These are phyloP conservation scores for Ustilago crameri DNA, from an alignment of 1,284 basidiomycete genomes.

Conservation along the genomic window DNA sequence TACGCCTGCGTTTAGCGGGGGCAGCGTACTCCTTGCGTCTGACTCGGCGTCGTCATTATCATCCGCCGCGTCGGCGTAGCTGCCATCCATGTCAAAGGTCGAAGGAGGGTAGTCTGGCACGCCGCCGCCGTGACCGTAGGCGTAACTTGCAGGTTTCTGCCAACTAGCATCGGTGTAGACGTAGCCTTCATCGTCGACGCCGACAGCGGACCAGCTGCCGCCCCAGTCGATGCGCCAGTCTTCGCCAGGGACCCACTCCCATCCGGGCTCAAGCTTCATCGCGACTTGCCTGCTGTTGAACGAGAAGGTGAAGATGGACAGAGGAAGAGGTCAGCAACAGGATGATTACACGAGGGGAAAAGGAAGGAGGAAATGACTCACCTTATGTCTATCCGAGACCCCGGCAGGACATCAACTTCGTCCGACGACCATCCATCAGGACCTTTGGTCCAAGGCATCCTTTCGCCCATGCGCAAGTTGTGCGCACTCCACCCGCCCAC, in stretches of 20 bases:
- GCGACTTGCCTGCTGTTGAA: constrained; percentile 57
- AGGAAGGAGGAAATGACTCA: constrained; percentile 18
- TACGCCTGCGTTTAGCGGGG: constrained; percentile 38
- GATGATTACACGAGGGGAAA: not conserved
- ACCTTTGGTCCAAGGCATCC: constrained; percentile 61
- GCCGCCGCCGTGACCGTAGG: constrained; percentile 59
- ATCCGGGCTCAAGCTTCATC: constrained; percentile 60
- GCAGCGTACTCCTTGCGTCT: constrained; percentile 33
- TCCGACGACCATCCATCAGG: constrained; percentile 59
- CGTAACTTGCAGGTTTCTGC: constrained; percentile 62
- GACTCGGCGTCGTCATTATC: constrained; percentile 18
- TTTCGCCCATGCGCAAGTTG: constrained; percentile 49
- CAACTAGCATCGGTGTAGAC: constrained; percentile 65
- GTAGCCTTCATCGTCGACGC: constrained; percentile 63
- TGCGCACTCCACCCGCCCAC: constrained; percentile 52
- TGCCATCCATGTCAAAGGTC: constrained; percentile 33
- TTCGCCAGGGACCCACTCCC: constrained; percentile 64
- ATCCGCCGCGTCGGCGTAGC: constrained; percentile 16
- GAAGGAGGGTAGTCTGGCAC: constrained; percentile 40
- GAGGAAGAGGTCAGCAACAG: constrained; percentile 34
- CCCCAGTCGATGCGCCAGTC: constrained; percentile 68
- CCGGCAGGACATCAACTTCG: constrained; percentile 50
- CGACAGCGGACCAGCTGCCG: constrained; percentile 62
- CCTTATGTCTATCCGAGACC: constrained; percentile 52
- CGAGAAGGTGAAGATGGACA: not conserved